Percentiles rank a stretch among this genome's conserved stretches.
These are phyloP conservation scores for Nakazawaea populi DNA, from an alignment of 805 yeast genomes.

Conservation along the genomic window DNA sequence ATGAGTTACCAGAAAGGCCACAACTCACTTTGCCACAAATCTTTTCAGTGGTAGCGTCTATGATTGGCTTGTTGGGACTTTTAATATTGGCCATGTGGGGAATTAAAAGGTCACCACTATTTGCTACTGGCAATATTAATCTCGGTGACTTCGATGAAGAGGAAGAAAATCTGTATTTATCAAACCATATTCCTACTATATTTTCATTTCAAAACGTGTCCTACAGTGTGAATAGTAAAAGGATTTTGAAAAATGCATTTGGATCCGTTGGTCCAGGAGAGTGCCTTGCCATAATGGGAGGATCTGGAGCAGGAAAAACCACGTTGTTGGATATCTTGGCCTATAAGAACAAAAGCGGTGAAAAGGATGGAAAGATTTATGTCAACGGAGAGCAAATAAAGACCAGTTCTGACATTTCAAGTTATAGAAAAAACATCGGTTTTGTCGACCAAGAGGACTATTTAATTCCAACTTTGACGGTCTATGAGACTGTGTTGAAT, in stretches of 20 bases:
- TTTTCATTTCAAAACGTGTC: conserved; percentile 70
- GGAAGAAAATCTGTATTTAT: conserved; percentile 40
- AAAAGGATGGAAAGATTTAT: conserved; percentile 56
- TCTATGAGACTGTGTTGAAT: conserved; percentile 89
- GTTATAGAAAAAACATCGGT: conserved; percentile 69
- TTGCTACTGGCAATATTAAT: conserved; percentile 21
- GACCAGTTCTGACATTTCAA: conserved; percentile 25
- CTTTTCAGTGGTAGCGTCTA: conserved; percentile 35
- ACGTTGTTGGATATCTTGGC: conserved; percentile 90
- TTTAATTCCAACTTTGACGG: conserved; percentile 87
- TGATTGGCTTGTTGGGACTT: conserved; percentile 34
- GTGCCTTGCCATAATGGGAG: conserved; percentile 95
- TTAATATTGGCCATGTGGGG: conserved; percentile 40
- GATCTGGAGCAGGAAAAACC: conserved; percentile 98
- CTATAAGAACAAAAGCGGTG: conserved; percentile 77
- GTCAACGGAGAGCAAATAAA: conserved; percentile 61
- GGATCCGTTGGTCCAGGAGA: conserved; percentile 86
- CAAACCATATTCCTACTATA: conserved; percentile 59
- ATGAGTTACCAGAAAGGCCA: conserved; percentile 55
- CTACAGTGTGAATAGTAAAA: conserved; percentile 48
- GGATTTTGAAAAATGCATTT: conserved; percentile 55
- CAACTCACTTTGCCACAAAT: conserved; percentile 40
- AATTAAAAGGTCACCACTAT: conserved; percentile 58
- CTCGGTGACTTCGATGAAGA: conserved; percentile 24
- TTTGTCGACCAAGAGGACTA: conserved; percentile 96